Evolutionary conservation across 1,139 yeast genomes (phyloP), one percentile per base, ranked within the genome.

Genomic region (Sugiyamaella sp.): DNA sequence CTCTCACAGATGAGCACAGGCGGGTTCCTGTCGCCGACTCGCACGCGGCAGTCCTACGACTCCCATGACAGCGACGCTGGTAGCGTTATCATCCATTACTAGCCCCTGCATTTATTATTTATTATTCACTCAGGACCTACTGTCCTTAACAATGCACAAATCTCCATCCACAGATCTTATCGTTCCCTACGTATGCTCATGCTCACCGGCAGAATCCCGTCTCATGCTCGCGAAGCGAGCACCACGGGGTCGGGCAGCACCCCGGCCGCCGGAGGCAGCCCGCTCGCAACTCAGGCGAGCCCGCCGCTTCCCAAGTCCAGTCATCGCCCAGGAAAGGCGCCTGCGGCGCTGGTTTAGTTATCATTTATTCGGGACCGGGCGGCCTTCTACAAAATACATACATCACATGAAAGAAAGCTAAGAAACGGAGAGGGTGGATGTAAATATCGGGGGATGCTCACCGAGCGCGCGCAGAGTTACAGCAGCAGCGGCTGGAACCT

Each of bases 1-100:
- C 29, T 46, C 5, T 46, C 49, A 4, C 42, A 35, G 14, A 46
- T 37, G 42, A 46, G 49, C 33, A 32, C 42, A 2, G 35, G 49
- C 8, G 35, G 8, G 3, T 42, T 27, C 4, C 32, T 46, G 16
- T 46, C 49, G 10, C 49, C 49, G 8, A 5, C n/a, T 17, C 42
- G 41, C 12, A 46, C 49, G 35, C 49, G 49, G n/a, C 41, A n/a
- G n/a, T 49, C 53, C 1, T 38, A 49, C 24, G 47, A 49, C 21
- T 49, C 53, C 8, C 44, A 43, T 12, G 43, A 44, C 14, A 49
- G 53, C 29, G 47, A 49, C 19, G 49, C 39, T 21, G 57, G 58
- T 9, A 54, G 57, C 46, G 58, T 56, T 16, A 56, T 56, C n/a
- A 51, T 54, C 37, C 52, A 55, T 19, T 45, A 25, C 10, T 14